These are phyloP conservation scores for Glaciozyma antarctica DNA, from an alignment of 768 basidiomycete genomes.

Conservation along the genomic window DNA sequence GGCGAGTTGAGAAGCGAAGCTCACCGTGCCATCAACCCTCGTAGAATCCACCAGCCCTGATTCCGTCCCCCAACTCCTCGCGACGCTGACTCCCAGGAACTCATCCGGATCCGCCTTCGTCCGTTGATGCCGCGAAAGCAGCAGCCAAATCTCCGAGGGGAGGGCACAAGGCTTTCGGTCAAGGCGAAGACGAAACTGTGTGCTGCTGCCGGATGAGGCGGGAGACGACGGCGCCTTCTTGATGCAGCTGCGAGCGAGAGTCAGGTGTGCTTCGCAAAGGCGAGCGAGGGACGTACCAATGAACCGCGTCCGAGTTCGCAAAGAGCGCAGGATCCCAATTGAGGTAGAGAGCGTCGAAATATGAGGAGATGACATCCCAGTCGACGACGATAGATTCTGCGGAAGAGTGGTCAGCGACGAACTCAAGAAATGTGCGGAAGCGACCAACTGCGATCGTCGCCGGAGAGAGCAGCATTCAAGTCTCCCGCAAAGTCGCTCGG, in stretches of 20 bases:
- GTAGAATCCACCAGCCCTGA: no score
- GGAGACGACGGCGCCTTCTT: not conserved
- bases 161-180: fast-evolving
- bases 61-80: not conserved
- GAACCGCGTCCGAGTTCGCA: not conserved
- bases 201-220: not conserved
- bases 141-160: conserved; percentile 58
- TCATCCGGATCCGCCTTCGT: conserved; percentile 53
- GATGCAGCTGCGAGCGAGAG: conserved; percentile 1
- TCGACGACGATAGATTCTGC: conserved; percentile 41
- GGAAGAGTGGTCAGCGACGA: not conserved
- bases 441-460: not conserved
- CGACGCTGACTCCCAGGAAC: conserved; percentile 52
- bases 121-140: conserved; percentile 65
- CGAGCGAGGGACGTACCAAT: conserved; percentile 9
- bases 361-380: conserved; percentile 65
- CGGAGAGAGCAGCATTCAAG: not conserved
- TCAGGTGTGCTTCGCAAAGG: not conserved
- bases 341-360: conserved; percentile 70
- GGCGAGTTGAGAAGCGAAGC: not conserved
- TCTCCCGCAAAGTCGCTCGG: not conserved
- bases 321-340: conserved; percentile 76
- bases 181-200: not conserved
- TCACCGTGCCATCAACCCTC: conserved; percentile 5
- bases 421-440: not conserved